Evolutionary conservation across 305 asterid genomes (phyloP).

Genomic region (Andrographis paniculata): DNA sequence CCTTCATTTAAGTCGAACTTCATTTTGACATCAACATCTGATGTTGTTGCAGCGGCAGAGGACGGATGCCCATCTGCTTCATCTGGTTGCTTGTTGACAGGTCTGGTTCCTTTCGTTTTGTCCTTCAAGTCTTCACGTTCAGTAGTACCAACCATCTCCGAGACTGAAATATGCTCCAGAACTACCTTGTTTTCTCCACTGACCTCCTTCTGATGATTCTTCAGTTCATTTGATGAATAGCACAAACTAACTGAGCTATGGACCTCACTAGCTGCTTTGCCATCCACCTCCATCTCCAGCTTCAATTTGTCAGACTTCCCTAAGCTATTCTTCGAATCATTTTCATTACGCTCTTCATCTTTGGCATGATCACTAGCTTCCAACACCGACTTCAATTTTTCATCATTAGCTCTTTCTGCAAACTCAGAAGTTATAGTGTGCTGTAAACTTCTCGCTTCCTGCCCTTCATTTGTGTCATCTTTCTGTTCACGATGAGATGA

Average conservation of each 20-base stretch:
- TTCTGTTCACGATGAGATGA: slow-evolving; percentile 19
- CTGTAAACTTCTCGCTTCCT: slow-evolving; percentile 15
- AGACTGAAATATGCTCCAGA: slow-evolving; percentile 9
- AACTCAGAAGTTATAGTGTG: slow-evolving; percentile 26
- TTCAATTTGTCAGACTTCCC: slow-evolving; percentile 24
- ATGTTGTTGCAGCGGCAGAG: slow-evolving; percentile 26
- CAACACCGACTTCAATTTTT: slow-evolving; percentile 15
- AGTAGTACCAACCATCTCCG: slow-evolving; percentile 19
- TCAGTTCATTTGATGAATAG: slow-evolving; percentile 20
- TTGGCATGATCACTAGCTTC: slow-evolving; percentile 22
- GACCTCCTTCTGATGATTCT: slow-evolving; percentile 15
- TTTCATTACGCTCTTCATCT: slow-evolving; percentile 23
- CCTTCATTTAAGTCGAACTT: slow-evolving; percentile 85
- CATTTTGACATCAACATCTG: slow-evolving; percentile 37
- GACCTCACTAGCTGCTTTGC: slow-evolving; percentile 16
- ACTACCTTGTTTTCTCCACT: slow-evolving; percentile 19
- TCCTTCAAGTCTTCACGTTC: slow-evolving; percentile 22
- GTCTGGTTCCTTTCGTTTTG: slow-evolving; percentile 23
- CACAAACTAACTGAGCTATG: slow-evolving; percentile 14
- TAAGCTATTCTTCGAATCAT: slow-evolving; percentile 12
- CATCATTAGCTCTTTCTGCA: slow-evolving; percentile 22
- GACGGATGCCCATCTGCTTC: slow-evolving; percentile 26
- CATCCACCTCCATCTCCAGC: slow-evolving; percentile 16
- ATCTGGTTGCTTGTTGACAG: slow-evolving; percentile 21
- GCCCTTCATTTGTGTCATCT: slow-evolving; percentile 22